Percentiles rank a stretch among this genome's conserved stretches.
These are phyloP conservation scores for Neophaeococcomyces mojaviensis DNA, from an alignment of 2,329 filamentous ascomycete genomes.

Conservation along the genomic window DNA sequence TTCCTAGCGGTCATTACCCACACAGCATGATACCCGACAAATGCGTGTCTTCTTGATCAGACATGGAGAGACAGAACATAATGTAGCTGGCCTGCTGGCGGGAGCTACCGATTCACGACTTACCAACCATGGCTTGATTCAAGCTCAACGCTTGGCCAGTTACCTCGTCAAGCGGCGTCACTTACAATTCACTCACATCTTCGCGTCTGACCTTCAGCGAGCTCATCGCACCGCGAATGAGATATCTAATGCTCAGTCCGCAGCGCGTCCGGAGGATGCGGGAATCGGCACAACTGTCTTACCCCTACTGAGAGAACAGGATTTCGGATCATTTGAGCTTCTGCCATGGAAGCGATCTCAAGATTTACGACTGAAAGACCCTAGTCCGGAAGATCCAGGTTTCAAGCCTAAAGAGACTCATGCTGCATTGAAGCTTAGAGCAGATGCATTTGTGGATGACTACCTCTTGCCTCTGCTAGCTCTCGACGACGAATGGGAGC, in stretches of 20 bases:
- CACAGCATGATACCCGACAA: background rate
- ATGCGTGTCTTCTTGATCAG: slow-evolving; percentile 70
- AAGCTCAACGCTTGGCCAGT: slow-evolving; percentile 63
- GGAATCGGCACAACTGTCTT: slow-evolving; percentile 12
- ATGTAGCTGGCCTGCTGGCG: slow-evolving; percentile 60
- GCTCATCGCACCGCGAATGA: slow-evolving; percentile 64
- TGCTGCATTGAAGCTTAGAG: slow-evolving; percentile 57
- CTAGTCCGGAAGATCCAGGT: slow-evolving; percentile 29
- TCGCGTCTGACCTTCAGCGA: slow-evolving; percentile 69
- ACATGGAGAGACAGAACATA: slow-evolving; percentile 86
- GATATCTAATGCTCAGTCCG: slow-evolving; percentile 54
- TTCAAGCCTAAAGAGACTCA: slow-evolving; percentile 59
- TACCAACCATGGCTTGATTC: slow-evolving; percentile 73
- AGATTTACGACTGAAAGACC: slow-evolving; percentile 3
- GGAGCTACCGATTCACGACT: slow-evolving; percentile 72
- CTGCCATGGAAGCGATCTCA: slow-evolving; percentile 22
- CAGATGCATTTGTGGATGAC: slow-evolving; percentile 58
- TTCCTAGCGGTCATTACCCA: background rate
- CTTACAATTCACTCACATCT: slow-evolving; percentile 62
- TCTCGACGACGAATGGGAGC: slow-evolving; percentile 27
- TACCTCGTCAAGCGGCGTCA: slow-evolving; percentile 55
- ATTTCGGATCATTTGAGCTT: slow-evolving; percentile 36
- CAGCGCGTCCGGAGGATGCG: background rate
- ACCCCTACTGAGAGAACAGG: slow-evolving; percentile 30
- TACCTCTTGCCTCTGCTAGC: slow-evolving; percentile 54